A percentile compares a stretch with the other conserved stretches of the same genome.
These are phyloP conservation scores for Gynochthodes officinalis DNA, from an alignment of 257 asterid genomes.

Conservation along the genomic window DNA sequence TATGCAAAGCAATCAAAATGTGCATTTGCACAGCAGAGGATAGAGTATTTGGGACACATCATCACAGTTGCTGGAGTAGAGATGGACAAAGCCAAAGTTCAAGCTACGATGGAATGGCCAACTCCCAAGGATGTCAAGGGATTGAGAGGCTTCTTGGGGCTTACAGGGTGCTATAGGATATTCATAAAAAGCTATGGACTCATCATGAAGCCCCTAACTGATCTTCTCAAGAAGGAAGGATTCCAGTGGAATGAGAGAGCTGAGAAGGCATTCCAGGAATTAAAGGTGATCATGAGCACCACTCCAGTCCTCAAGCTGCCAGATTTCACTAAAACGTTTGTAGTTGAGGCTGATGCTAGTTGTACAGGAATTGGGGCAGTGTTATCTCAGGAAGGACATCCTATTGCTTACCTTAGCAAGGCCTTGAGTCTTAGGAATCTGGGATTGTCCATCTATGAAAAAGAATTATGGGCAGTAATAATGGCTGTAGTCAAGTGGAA, in stretches of 20 bases:
- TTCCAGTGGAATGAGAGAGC: neutral
- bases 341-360: slow-evolving; percentile 13
- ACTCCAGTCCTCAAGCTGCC: neutral
- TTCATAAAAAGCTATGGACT: neutral
- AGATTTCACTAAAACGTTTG: neutral
- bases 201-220: neutral
- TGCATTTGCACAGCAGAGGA: neutral
- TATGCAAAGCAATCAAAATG: neutral
- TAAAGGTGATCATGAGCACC: neutral
- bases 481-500: too few species aligned
- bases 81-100: too few species aligned
- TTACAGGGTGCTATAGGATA: too few species aligned
- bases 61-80: too few species aligned
- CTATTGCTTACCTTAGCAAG: neutral
- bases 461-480: neutral
- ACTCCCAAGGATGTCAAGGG: neutral
- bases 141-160: neutral
- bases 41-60: slow-evolving; percentile 2
- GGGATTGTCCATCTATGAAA: slow-evolving; percentile 1
- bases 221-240: neutral
- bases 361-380: neutral
- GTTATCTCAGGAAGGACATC: neutral
- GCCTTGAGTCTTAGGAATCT: neutral
- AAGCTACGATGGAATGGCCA: neutral
- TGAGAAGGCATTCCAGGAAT: neutral